Evolutionary conservation across 2,329 filamentous ascomycete species (phyloP).

Genomic region (Dactylellina cionopaga): DNA sequence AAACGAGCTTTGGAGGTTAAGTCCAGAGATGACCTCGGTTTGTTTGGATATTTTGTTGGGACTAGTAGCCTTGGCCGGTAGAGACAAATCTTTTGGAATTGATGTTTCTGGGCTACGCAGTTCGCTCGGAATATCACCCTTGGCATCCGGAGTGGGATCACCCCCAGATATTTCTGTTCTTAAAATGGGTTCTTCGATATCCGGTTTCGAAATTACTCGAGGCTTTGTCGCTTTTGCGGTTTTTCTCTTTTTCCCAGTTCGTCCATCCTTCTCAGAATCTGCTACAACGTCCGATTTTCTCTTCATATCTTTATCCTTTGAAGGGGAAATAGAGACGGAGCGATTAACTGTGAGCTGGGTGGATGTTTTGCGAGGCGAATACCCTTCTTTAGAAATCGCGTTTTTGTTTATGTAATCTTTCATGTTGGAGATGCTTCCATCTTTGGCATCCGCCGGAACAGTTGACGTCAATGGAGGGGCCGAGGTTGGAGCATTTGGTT

Average conservation of each 20-base stretch:
- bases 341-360: background rate
- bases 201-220: background rate
- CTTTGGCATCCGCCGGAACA: background rate
- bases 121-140: too few relatives aligned
- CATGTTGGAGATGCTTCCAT: background rate
- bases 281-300: slow-evolving; percentile 42
- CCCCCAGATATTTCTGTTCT: background rate
- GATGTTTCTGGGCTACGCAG: too few relatives aligned
- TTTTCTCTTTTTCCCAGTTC: slow-evolving; percentile 36
- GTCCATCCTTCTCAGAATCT: slow-evolving; percentile 7
- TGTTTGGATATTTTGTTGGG: too few relatives aligned
- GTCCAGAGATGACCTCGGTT: too few relatives aligned
- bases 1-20: too few relatives aligned
- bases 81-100: too few relatives aligned
- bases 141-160: too few relatives aligned
- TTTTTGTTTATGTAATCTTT: background rate
- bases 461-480: background rate
- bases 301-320: slow-evolving; percentile 45
- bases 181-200: background rate
- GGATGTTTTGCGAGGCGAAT: too few relatives aligned
- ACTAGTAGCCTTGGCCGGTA: too few relatives aligned
- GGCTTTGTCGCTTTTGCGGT: slow-evolving; percentile 3
- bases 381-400: background rate
- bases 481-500: background rate
- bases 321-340: slow-evolving; percentile 13